phyloP scores from a whole-genome alignment of 2,329 filamentous ascomycete genomes.

The Colletotrichum sp. region DNA sequence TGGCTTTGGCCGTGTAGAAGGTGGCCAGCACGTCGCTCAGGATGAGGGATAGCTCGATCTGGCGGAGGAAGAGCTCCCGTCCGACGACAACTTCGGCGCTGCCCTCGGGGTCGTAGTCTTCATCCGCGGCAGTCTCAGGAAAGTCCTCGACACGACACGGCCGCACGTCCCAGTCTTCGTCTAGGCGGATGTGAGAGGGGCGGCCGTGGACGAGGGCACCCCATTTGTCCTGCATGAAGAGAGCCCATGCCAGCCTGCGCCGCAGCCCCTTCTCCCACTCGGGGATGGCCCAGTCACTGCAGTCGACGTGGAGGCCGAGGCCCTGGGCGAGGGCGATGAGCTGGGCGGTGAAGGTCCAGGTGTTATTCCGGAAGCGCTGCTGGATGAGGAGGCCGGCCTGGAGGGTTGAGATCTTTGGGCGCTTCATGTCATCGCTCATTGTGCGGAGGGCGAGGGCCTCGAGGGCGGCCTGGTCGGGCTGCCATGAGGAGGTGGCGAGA shows the following conservation, averaged over 20 bases:
- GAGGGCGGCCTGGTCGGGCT: constrained; percentile 34
- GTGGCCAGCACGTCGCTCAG: constrained; percentile 55
- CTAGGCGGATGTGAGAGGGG: constrained; percentile 56
- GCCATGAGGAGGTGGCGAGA: constrained; percentile 39
- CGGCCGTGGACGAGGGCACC: constrained; percentile 61
- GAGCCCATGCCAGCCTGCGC: constrained; percentile 66
- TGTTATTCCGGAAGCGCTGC: constrained; percentile 51
- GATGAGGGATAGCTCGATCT: constrained; percentile 55
- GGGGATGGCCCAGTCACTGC: constrained; percentile 66
- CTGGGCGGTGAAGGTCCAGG: constrained; percentile 56
- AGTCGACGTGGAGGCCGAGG: constrained; percentile 66
- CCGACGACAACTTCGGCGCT: constrained; percentile 50
- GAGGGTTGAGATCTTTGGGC: constrained; percentile 60
- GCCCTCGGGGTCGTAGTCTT: constrained; percentile 40
- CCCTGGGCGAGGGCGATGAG: constrained; percentile 63
- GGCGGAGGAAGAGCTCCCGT: constrained; percentile 53
- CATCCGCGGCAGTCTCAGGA: constrained; percentile 39
- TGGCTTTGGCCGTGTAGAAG: constrained; percentile 47
- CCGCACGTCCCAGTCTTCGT: constrained; percentile 60
- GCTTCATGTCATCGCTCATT: constrained; percentile 51
- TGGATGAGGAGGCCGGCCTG: constrained; percentile 60
- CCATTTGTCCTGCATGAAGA: constrained; percentile 72
- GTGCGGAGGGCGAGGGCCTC: constrained; percentile 47
- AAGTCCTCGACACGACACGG: constrained; percentile 40
- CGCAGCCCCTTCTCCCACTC: constrained; percentile 67